These are phyloP conservation scores for Debaryomyces hansenii DNA, from an alignment of 805 yeast species.

Conservation along the genomic window DNA sequence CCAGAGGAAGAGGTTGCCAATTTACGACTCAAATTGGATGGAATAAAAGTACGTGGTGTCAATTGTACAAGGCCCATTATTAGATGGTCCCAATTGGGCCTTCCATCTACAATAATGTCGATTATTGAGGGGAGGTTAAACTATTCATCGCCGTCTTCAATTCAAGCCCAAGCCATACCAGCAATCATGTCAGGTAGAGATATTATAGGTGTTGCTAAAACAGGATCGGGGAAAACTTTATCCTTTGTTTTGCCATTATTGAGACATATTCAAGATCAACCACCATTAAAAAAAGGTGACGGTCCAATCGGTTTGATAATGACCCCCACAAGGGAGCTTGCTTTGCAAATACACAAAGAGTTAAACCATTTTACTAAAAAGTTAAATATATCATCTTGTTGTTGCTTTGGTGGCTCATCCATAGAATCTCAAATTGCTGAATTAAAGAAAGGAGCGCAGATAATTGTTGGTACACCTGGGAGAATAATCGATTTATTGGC, in stretches of 20 bases:
- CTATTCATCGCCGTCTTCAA: constrained; percentile 73
- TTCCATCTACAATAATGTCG: constrained; percentile 58
- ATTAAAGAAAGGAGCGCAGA: constrained; percentile 72
- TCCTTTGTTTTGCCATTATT: constrained; percentile 83
- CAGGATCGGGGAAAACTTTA: constrained; percentile 95
- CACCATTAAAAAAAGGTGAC: constrained; percentile 45
- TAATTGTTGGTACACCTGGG: constrained; percentile 94
- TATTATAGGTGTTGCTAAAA: constrained; percentile 90
- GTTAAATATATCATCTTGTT: constrained; percentile 54
- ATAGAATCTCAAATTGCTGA: constrained; percentile 80
- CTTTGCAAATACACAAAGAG: constrained; percentile 77
- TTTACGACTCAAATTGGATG: constrained; percentile 53
- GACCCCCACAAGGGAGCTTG: constrained; percentile 92
- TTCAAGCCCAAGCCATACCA: constrained; percentile 90
- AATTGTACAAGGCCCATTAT: constrained; percentile 63
- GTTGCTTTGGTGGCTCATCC: constrained; percentile 91
- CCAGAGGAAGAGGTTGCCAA: constrained; percentile 56
- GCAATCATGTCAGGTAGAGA: constrained; percentile 88
- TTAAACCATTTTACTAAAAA: constrained; percentile 55
- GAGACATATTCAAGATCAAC: constrained; percentile 78
- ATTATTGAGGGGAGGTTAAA: constrained; percentile 50
- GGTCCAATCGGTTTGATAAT: constrained; percentile 81
- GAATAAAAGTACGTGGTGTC: constrained; percentile 65
- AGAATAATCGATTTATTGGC: constrained; percentile 85
- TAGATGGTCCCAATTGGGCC: constrained; percentile 80